A percentile compares a stretch with the other conserved stretches of the same genome.
Evolutionary conservation across 306 rosid species (phyloP).

Genomic region (Vicia villosa): DNA sequence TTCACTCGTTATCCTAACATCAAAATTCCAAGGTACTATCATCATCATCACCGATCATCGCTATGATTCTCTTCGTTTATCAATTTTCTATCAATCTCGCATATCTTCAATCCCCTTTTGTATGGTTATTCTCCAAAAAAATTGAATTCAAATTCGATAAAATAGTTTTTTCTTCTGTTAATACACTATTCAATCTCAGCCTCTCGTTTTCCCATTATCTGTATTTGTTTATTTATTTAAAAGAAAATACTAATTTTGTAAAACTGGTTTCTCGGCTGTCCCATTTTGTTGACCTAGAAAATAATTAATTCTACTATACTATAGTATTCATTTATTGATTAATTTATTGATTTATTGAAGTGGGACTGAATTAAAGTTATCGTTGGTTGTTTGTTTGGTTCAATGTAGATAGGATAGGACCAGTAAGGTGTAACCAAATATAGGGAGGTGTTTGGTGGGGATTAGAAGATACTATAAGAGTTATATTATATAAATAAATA

Average conservation of each 20-base stretch:
- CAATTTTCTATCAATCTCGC: background rate
- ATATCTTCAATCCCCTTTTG: background rate
- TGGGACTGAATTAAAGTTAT: slow-evolving; percentile 10
- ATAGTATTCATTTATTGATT: too few relatives aligned
- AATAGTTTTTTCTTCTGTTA: slow-evolving; percentile 23
- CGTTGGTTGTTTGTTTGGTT: slow-evolving; percentile 16
- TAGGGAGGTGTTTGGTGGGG: slow-evolving; percentile 51
- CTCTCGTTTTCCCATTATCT: background rate
- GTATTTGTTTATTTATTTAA: background rate
- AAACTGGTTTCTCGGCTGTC: background rate
- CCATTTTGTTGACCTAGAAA: slow-evolving; percentile 11
- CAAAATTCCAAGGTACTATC: background rate
- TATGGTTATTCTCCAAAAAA: too few relatives aligned
- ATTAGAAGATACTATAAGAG: slow-evolving; percentile 35
- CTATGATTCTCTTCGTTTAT: too few relatives aligned
- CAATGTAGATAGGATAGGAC: slow-evolving; percentile 37
- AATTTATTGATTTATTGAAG: background rate
- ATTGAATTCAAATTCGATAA: too few relatives aligned
- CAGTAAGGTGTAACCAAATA: too few relatives aligned
- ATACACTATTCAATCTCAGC: slow-evolving; percentile 19
- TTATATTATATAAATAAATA: slow-evolving; percentile 36
- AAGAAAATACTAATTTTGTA: background rate
- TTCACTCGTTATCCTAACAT: too few relatives aligned
- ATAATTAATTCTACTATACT: too few relatives aligned
- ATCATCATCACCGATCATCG: background rate